Evolutionary conservation across 345 rosid genomes (phyloP).

Genomic region (Rhodamnia argentea): DNA sequence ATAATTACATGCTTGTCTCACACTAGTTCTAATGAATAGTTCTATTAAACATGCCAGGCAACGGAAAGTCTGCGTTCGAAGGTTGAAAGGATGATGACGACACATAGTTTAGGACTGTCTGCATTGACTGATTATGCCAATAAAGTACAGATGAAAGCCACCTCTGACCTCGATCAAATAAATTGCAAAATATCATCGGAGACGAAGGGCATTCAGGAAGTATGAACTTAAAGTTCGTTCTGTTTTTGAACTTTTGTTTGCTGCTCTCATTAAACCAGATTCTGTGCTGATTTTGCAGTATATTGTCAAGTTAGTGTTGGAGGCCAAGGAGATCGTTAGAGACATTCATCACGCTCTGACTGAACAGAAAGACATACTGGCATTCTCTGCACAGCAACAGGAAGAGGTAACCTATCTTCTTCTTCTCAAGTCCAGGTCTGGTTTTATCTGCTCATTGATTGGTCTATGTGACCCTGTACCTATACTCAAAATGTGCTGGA

Average conservation of each 20-base stretch:
- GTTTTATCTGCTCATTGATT: neutral
- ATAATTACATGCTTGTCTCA: neutral
- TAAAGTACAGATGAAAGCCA: conserved; percentile 32
- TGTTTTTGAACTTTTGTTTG: neutral
- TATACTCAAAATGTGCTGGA: neutral
- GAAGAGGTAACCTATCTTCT: conserved; percentile 36
- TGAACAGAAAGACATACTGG: conserved; percentile 54
- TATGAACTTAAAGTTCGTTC: conserved; percentile 13
- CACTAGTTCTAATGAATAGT: neutral
- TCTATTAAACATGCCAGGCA: conserved; percentile 38
- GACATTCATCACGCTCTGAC: conserved; percentile 45
- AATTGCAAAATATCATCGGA: conserved; percentile 33
- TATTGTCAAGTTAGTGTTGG: conserved; percentile 33
- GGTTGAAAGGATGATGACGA: conserved; percentile 42
- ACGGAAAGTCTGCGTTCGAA: conserved; percentile 43
- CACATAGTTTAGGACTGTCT: conserved; percentile 39
- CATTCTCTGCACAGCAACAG: conserved; percentile 48
- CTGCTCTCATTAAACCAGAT: neutral
- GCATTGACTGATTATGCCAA: conserved; percentile 47
- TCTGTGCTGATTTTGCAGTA: conserved; percentile 26
- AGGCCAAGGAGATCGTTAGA: conserved; percentile 42
- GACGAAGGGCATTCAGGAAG: conserved; percentile 40
- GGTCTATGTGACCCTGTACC: neutral
- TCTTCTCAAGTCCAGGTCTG: neutral
- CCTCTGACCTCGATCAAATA: conserved; percentile 45